Conservation (phyloP, 164 flowering plant species). For the Umbellularia californica region DNA sequence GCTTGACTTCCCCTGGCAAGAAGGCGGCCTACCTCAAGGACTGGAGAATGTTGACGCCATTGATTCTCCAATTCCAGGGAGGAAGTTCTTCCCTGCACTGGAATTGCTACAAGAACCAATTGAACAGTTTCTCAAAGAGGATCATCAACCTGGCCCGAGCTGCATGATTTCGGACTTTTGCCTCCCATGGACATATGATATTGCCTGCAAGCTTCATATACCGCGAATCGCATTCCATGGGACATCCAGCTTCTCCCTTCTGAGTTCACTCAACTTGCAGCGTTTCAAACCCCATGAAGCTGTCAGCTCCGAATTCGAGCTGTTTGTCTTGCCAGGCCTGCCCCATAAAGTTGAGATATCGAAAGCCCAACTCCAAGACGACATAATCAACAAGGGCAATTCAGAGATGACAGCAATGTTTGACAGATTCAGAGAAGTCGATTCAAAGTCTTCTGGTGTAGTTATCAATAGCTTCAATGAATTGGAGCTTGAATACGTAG, state of each 20-base stretch:
- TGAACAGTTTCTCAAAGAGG: conserved; percentile 20
- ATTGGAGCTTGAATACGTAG: conserved; percentile 32
- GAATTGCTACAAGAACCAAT: conserved; percentile 33
- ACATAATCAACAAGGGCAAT: neutral
- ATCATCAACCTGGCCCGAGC: conserved; percentile 26
- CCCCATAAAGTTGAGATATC: conserved; percentile 27
- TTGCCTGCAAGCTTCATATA: conserved; percentile 29
- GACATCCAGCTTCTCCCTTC: conserved; percentile 24
- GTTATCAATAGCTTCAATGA: conserved; percentile 40
- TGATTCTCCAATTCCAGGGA: conserved; percentile 13
- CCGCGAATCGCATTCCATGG: conserved; percentile 48
- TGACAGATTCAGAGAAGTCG: conserved; percentile 19
- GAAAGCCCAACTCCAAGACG: conserved; percentile 24
- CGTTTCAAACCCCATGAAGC: conserved; percentile 16
- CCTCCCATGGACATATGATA: conserved; percentile 34
- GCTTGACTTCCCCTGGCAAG: conserved; percentile 26
- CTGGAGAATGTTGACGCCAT: conserved; percentile 44
- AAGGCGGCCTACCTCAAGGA: conserved; percentile 48
- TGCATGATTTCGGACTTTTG: conserved; percentile 46
- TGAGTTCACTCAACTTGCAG: conserved; percentile 14
- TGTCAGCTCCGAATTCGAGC: conserved; percentile 20
- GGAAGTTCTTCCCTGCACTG: conserved; percentile 33
- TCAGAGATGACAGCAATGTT: neutral
- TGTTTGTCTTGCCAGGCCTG: conserved; percentile 35
- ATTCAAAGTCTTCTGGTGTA: conserved; percentile 26